Base-by-base conservation (phyloP, 139 green algal species). In the Haematococcus sp. region DNA sequence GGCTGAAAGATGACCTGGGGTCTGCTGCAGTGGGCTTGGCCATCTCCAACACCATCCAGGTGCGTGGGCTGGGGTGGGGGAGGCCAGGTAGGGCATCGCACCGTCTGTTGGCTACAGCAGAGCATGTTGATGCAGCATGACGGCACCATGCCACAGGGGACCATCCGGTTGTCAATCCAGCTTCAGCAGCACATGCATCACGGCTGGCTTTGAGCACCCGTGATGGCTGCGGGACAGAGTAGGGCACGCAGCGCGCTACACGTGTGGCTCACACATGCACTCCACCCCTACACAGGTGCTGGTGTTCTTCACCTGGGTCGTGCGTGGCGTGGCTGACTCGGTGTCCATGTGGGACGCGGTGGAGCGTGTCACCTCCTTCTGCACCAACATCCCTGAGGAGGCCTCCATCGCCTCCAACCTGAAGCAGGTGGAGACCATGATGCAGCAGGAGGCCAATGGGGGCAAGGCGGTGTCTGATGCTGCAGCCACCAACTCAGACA, bases 11-110 rank as follows among this genome's bases (percentile, higher is more conserved):
- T n/a, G 75, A 83, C n/a, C 80, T 80, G 17, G 67, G 82, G 30
- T 73, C 84, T 20, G 66, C 66, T 16, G 78, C 80, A 35, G 86
- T 91, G 15, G 86, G 86, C 1, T 75, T 91, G 17, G 84, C 84
- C 27, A 88, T 91, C 77, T 87, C 77, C 55, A 88, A 91, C 76
- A 88, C 82, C 71, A 91, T 91, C 71, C 85, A 88, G 80, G 79
- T 80, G 63, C 5, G 77, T 3, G n/a, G n/a, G n/a, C n/a, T n/a
- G n/a, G n/a, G n/a, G n/a, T n/a, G n/a, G n/a, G n/a, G n/a, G n/a
- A n/a, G n/a, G n/a, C n/a, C n/a, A n/a, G n/a, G n/a, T n/a, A n/a
- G n/a, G n/a, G n/a, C n/a, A n/a, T n/a, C n/a, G n/a, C n/a, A n/a
- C n/a, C n/a, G n/a, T n/a, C n/a, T n/a, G n/a, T n/a, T n/a, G n/a